Conservation (phyloP, 192 early-diverging fungal genomes). For the Coemansia sp. region DNA sequence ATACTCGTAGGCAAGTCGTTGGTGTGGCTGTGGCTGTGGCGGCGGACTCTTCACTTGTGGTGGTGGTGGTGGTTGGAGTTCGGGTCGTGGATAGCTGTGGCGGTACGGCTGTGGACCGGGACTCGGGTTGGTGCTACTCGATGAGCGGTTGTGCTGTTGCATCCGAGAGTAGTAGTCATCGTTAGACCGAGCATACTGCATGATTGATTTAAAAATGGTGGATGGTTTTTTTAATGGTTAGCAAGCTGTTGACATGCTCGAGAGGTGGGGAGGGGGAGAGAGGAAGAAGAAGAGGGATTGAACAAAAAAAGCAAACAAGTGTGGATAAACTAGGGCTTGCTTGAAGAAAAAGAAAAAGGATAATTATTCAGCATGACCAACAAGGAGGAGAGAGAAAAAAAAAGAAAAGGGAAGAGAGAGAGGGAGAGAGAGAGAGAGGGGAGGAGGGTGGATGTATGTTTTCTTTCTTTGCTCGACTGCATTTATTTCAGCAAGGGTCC, state of each 20-base stretch:
- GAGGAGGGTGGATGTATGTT: no score
- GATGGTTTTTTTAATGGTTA: background rate
- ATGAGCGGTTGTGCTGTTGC: constrained; percentile 21
- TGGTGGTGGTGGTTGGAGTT: background rate
- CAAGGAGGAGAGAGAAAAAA: no score
- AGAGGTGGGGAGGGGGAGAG: background rate
- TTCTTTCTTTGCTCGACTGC: no score
- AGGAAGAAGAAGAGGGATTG: background rate
- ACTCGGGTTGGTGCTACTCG: constrained; percentile 9
- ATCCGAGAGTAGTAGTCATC: constrained; percentile 42
- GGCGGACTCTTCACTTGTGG: background rate
- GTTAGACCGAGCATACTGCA: constrained; percentile 29
- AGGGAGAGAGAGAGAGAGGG: background rate
- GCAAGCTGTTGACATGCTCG: background rate
- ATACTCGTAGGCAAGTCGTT: constrained; percentile 9
- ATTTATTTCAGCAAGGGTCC: no score
- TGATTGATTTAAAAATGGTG: background rate
- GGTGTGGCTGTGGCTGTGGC: background rate
- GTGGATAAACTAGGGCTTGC: background rate
- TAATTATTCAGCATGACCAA: background rate
- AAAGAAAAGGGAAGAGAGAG: background rate
- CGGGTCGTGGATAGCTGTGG: constrained; percentile 31
- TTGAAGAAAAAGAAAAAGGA: background rate
- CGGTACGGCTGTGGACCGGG: constrained; percentile 47
- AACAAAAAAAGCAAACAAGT: background rate